Percentiles rank a stretch among this genome's conserved stretches.
phyloP scores from a whole-genome alignment of 2,329 filamentous ascomycete species.

The Penicillium sp. region DNA sequence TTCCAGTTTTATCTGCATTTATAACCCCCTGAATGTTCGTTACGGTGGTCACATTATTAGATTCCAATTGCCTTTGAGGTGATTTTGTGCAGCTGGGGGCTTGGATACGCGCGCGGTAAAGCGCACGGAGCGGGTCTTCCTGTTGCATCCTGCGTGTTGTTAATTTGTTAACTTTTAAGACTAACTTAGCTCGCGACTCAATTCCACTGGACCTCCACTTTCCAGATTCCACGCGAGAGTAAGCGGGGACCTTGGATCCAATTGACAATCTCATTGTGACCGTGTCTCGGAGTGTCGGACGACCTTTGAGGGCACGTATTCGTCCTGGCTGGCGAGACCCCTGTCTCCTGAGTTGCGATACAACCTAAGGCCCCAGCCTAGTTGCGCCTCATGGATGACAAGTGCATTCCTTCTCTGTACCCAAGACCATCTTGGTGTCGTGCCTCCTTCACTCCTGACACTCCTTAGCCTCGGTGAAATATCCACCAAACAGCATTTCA shows the following conservation, averaged over 20 bases:
- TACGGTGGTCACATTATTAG: background rate
- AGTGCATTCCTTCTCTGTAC: too few relatives aligned
- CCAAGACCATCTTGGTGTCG: background rate
- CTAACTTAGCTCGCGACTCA: background rate
- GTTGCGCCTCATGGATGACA: background rate
- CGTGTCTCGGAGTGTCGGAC: slow-evolving; percentile 2
- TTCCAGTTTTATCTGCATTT: too few relatives aligned
- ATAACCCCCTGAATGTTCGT: background rate
- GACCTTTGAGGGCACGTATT: background rate
- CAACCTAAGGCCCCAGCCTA: background rate
- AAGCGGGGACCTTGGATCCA: background rate
- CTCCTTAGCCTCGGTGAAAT: background rate
- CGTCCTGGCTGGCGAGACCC: background rate
- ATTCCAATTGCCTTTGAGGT: background rate
- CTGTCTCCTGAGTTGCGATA: background rate
- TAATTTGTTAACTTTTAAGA: background rate
- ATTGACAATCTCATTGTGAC: background rate
- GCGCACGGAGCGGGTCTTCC: slow-evolving; percentile 5
- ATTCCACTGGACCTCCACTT: slow-evolving; percentile 6
- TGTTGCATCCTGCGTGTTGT: slow-evolving; percentile 13
- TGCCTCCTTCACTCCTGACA: too few relatives aligned
- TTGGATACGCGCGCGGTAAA: slow-evolving; percentile 13
- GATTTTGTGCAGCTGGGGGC: background rate
- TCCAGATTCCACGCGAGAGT: slow-evolving; percentile 5
- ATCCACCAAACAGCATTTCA: background rate